Percentiles rank a stretch among this genome's conserved stretches.
phyloP scores from a whole-genome alignment of 1,284 basidiomycete species.

The Somion occarium region DNA sequence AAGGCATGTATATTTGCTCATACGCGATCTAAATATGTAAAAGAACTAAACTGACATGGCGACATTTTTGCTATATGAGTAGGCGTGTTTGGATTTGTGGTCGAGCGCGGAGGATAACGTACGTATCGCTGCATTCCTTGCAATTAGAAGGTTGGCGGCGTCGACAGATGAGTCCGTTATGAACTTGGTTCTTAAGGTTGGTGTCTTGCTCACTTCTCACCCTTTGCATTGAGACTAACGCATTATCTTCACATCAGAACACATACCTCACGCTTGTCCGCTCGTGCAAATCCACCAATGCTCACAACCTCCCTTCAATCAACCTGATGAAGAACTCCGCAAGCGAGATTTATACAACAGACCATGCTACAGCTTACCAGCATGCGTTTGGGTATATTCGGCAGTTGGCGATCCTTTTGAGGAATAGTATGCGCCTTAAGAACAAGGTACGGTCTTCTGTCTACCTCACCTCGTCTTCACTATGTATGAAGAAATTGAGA shows the following conservation, averaged over 20 bases:
- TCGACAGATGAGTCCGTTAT: slow-evolving; percentile 79
- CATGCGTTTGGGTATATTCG: slow-evolving; percentile 97
- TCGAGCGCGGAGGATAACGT: slow-evolving; percentile 77
- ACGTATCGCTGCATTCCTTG: slow-evolving; percentile 85
- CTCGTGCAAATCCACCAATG: slow-evolving; percentile 77
- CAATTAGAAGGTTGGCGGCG: slow-evolving; percentile 78
- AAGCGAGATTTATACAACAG: slow-evolving; percentile 84
- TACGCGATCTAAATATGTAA: slow-evolving; percentile 21
- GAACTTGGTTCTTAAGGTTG: slow-evolving; percentile 84
- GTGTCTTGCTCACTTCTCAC: slow-evolving; percentile 10
- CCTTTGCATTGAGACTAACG: slow-evolving; percentile 7
- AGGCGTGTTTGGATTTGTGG: slow-evolving; percentile 86
- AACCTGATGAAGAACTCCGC: slow-evolving; percentile 99
- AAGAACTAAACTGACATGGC: background rate
- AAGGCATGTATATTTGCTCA: too few species aligned
- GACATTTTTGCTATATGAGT: slow-evolving; percentile 14
- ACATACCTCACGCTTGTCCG: slow-evolving; percentile 84
- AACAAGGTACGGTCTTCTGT: slow-evolving; percentile 53
- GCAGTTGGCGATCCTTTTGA: slow-evolving; percentile 90
- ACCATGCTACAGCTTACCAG: slow-evolving; percentile 78
- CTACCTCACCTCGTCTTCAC: slow-evolving; percentile 8
- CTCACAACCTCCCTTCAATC: slow-evolving; percentile 89
- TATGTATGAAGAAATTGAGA: too few species aligned
- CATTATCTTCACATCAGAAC: slow-evolving; percentile 46
- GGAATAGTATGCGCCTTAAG: slow-evolving; percentile 88